A percentile compares a stretch with the other conserved stretches of the same genome.
These are phyloP conservation scores for Talaromyces sp. DNA, from an alignment of 2,329 filamentous ascomycete genomes.

Conservation along the genomic window DNA sequence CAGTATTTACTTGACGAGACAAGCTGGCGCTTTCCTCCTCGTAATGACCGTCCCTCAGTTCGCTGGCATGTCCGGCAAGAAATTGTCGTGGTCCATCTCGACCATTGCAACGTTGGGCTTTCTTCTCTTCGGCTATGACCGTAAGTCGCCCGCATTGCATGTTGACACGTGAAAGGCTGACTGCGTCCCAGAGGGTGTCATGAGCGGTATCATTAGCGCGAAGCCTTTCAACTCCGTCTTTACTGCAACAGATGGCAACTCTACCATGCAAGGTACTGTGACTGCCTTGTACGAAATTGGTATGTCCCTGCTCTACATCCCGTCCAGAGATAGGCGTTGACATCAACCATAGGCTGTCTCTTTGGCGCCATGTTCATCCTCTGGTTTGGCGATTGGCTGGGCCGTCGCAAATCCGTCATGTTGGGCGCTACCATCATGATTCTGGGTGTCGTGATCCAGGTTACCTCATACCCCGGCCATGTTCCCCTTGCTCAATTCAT, in stretches of 20 bases:
- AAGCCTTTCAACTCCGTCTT: constrained; percentile 51
- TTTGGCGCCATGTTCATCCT: constrained; percentile 37
- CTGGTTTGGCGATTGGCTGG: constrained; percentile 34
- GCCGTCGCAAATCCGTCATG: constrained; percentile 50
- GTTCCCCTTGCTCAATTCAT: constrained; percentile 50
- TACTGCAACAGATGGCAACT: constrained; percentile 37
- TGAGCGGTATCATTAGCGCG: constrained; percentile 54
- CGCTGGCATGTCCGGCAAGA: constrained; percentile 12
- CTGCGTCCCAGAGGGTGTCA: constrained; percentile 36
- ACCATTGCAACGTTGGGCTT: constrained; percentile 53
- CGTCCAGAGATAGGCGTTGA: neutral
- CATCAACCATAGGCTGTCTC: constrained; percentile 28
- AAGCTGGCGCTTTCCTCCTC: neutral
- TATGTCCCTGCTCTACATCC: neutral
- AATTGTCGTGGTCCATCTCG: constrained; percentile 16
- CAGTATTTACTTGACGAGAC: neutral
- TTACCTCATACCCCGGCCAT: constrained; percentile 29
- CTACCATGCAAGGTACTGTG: constrained; percentile 48
- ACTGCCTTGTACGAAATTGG: constrained; percentile 51
- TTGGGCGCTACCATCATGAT: constrained; percentile 54
- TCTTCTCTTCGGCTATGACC: constrained; percentile 55
- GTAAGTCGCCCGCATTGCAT: constrained; percentile 32
- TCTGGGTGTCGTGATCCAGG: constrained; percentile 39
- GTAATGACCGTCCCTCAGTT: neutral
- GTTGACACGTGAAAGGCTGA: constrained; percentile 17